Evolutionary conservation across 371 early-diverging fungal genomes (phyloP).

Genomic region (Haplosporangium sp.): DNA sequence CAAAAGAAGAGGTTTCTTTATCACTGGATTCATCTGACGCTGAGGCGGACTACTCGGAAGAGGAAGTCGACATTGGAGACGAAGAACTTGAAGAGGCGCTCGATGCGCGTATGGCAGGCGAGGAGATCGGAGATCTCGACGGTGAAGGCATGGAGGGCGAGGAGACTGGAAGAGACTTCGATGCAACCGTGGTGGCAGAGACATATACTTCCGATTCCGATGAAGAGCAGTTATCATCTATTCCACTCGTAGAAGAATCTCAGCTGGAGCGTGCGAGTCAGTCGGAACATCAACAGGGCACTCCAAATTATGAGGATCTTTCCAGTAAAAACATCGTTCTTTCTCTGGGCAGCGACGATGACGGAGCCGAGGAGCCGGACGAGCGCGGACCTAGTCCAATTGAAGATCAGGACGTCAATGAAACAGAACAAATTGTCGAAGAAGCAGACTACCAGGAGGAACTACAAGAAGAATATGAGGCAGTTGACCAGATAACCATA

Average conservation of each 20-base stretch:
- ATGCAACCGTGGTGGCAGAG: too few relatives aligned
- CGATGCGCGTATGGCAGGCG: neutral
- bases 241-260: too few relatives aligned
- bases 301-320: neutral
- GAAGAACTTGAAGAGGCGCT: neutral
- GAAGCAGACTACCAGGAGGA: neutral
- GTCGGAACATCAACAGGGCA: neutral
- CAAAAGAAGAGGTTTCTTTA: neutral
- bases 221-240: too few relatives aligned
- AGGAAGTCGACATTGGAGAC: neutral
- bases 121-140: neutral
- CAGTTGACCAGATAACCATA: too few relatives aligned
- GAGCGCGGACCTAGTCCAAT: neutral
- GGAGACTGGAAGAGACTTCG: neutral
- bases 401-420: neutral
- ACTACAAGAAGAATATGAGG: too few relatives aligned
- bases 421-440: neutral
- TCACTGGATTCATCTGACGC: neutral
- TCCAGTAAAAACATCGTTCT: neutral
- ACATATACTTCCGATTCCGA: too few relatives aligned
- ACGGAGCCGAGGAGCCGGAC: neutral
- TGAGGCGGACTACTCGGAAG: neutral
- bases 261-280: too few relatives aligned
- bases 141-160: neutral
- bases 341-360: constrained; percentile 13